These are phyloP conservation scores for Ascochyta rabiei DNA, from an alignment of 2,329 filamentous ascomycete genomes.

Conservation along the genomic window DNA sequence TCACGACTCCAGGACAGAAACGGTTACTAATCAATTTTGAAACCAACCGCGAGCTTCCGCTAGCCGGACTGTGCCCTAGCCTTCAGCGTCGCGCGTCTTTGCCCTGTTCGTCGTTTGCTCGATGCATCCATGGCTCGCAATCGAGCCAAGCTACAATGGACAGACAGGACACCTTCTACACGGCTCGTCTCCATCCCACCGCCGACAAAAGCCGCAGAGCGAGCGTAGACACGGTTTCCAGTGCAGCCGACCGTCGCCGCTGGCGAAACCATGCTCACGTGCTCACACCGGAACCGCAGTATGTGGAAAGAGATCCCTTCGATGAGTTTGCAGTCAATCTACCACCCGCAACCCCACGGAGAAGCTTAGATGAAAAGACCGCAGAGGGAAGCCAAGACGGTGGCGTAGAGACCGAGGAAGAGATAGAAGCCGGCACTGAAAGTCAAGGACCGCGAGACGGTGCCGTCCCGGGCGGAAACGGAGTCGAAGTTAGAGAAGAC, in stretches of 20 bases:
- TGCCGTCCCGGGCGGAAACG: neutral
- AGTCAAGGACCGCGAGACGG: neutral
- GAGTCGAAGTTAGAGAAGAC: neutral
- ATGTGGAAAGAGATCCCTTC: constrained; percentile 25
- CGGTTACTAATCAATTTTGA: neutral
- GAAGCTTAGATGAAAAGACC: neutral
- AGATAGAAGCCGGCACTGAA: neutral
- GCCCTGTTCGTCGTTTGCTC: neutral
- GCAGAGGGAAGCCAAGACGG: neutral
- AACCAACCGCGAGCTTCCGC: constrained; percentile 3
- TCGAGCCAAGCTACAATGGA: constrained; percentile 3
- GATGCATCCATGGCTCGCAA: neutral
- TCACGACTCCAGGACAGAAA: neutral
- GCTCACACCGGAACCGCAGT: constrained; percentile 24
- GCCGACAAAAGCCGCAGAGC: neutral
- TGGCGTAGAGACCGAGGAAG: neutral
- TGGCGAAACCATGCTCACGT: constrained; percentile 35
- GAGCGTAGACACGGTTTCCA: constrained; percentile 23
- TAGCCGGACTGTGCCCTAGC: neutral
- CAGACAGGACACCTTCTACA: constrained; percentile 13
- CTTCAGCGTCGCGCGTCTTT: neutral
- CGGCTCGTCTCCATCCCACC: neutral
- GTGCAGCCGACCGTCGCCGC: constrained; percentile 25
- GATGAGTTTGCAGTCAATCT: constrained; percentile 15
- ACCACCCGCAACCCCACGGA: neutral